phyloP scores from a whole-genome alignment of 1,139 yeast species.

The Arxiozyma telluris region DNA sequence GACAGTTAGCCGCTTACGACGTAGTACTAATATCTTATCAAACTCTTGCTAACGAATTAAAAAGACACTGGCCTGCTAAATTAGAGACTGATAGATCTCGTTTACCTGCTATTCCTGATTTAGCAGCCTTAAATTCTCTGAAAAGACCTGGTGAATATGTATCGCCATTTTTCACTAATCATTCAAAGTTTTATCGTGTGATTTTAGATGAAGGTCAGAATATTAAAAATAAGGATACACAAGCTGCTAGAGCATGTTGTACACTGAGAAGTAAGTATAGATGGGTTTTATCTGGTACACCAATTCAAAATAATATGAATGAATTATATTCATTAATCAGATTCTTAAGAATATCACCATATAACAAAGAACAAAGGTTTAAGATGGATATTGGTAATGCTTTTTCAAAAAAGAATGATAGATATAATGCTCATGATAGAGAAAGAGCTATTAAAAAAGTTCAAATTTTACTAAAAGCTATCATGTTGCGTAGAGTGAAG shows the following conservation, averaged over 20 bases:
- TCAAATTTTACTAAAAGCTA: constrained; percentile 67
- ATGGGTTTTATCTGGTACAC: constrained; percentile 90
- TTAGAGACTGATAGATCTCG: constrained; percentile 14
- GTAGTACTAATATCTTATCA: constrained; percentile 70
- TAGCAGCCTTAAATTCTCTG: constrained; percentile 27
- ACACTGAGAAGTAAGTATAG: constrained; percentile 46
- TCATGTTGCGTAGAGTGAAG: constrained; percentile 74
- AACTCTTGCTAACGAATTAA: constrained; percentile 61
- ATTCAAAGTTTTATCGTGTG: constrained; percentile 53
- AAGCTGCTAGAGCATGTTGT: constrained; percentile 60
- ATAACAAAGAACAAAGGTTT: constrained; percentile 51
- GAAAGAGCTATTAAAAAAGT: constrained; percentile 49
- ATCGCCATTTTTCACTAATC: constrained; percentile 60
- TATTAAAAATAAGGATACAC: constrained; percentile 66
- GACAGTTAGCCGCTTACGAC: constrained; percentile 49
- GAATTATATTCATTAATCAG: constrained; percentile 73
- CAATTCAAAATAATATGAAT: constrained; percentile 77
- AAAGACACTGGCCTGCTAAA: constrained; percentile 41
- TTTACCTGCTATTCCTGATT: constrained; percentile 36
- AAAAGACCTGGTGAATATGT: constrained; percentile 34
- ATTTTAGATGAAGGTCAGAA: constrained; percentile 88
- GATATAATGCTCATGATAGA: constrained; percentile 30
- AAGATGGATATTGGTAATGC: constrained; percentile 52
- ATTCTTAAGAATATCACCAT: constrained; percentile 63
- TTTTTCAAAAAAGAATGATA: constrained; percentile 34